These are phyloP conservation scores for Glycine soja DNA, from an alignment of 306 rosid species.

Conservation along the genomic window DNA sequence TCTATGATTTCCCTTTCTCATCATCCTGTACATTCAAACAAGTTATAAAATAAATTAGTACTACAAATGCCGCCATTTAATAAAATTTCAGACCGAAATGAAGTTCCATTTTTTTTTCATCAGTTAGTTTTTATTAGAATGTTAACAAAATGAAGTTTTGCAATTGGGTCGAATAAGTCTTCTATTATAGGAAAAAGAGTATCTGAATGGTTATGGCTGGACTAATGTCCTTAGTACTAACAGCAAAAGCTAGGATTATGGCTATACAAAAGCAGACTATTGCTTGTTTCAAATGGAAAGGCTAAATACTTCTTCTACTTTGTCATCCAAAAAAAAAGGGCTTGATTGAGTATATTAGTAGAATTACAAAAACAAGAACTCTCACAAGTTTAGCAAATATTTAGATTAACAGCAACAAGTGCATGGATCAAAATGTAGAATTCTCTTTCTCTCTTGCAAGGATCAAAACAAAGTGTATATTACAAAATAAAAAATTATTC, in stretches of 20 bases:
- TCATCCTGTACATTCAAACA: constrained; percentile 61
- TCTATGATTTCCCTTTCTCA: constrained; percentile 53
- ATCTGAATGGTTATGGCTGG: neutral
- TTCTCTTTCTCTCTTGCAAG: neutral
- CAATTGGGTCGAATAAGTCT: neutral
- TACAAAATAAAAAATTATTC: neutral
- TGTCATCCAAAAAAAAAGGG: neutral
- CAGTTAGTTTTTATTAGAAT: too few species aligned
- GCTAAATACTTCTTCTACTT: neutral
- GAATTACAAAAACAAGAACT: neutral
- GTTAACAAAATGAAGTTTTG: too few species aligned
- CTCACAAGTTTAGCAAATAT: neutral
- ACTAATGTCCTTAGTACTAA: neutral
- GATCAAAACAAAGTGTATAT: neutral
- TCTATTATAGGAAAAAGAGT: neutral
- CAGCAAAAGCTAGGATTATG: neutral
- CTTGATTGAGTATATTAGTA: neutral
- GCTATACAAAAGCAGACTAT: neutral
- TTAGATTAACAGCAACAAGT: neutral
- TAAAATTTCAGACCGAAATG: neutral
- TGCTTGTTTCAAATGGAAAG: neutral
- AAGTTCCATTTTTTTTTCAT: neutral
- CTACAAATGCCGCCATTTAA: constrained; percentile 6
- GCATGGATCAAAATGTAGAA: neutral
- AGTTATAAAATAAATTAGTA: constrained; percentile 20